Percentiles rank a stretch among this genome's conserved stretches.
Evolutionary conservation across 257 asterid species (phyloP).

Genomic region (Jaltomata sinuosa): DNA sequence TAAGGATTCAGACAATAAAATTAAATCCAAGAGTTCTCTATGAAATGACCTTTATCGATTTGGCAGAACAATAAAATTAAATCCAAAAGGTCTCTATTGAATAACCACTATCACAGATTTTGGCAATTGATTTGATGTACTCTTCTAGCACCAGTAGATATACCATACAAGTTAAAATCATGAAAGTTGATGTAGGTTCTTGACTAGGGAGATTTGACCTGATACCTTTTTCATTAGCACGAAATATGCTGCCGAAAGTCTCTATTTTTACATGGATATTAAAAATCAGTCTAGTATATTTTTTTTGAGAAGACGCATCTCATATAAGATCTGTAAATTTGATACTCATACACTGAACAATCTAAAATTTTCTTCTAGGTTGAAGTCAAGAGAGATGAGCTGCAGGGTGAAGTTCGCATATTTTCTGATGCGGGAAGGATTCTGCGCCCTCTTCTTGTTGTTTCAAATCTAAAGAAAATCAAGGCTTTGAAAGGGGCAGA

Average conservation of each 20-base stretch:
- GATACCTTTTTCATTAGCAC: neutral
- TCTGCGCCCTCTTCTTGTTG: conserved; percentile 87
- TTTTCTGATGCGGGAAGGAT: conserved; percentile 93
- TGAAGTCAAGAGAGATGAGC: conserved; percentile 73
- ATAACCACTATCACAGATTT: neutral
- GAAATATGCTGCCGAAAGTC: neutral
- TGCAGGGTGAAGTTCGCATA: conserved; percentile 66
- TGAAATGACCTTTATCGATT: neutral
- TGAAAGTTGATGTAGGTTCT: neutral
- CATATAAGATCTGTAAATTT: neutral
- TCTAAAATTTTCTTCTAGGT: conserved; percentile 36
- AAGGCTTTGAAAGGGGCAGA: conserved; percentile 48
- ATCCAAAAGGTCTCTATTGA: neutral
- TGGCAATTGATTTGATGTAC: neutral
- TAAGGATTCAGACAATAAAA: neutral
- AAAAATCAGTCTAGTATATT: neutral
- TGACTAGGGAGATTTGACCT: neutral
- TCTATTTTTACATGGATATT: neutral
- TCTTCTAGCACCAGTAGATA: neutral
- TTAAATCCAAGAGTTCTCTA: neutral
- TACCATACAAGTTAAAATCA: neutral
- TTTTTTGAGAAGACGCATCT: neutral
- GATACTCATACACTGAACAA: neutral
- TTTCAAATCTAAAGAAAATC: conserved; percentile 52
- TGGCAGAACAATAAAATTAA: neutral